Evolutionary conservation across 495 filamentous ascomycete genomes (phyloP).

Genomic region (Penicillium odoratum): DNA sequence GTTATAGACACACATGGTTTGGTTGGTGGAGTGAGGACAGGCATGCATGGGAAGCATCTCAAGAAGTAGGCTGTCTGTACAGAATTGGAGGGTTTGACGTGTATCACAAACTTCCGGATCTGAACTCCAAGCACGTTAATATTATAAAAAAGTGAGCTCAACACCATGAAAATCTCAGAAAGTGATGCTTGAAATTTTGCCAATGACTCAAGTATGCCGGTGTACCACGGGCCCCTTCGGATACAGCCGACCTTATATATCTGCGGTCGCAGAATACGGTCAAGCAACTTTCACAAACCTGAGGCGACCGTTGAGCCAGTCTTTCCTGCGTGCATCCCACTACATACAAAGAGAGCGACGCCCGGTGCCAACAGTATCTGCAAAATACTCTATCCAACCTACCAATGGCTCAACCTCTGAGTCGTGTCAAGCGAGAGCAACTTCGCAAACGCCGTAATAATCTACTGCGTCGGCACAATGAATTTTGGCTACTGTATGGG

Average conservation of each 20-base stretch:
- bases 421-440: constrained; percentile 20
- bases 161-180: background rate
- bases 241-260: background rate
- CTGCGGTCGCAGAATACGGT: background rate
- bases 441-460: constrained; percentile 23
- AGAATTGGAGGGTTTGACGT: background rate
- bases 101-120: too few species aligned
- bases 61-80: background rate
- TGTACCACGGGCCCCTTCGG: background rate
- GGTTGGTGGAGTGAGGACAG: background rate
- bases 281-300: background rate
- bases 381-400: background rate
- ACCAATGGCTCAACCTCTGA: background rate
- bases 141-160: background rate
- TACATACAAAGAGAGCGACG: background rate
- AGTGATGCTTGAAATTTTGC: background rate
- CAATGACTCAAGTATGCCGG: background rate
- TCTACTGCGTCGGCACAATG: constrained; percentile 17
- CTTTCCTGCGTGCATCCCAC: background rate
- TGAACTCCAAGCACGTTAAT: background rate
- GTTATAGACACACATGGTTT: background rate
- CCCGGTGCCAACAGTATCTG: background rate
- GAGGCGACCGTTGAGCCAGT: background rate
- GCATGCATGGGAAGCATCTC: background rate
- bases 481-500: constrained; percentile 20